Evolutionary conservation across 73 alveolate species (phyloP), one percentile per base, ranked within the genome.

Genomic region (Paramecium biaurelia): DNA sequence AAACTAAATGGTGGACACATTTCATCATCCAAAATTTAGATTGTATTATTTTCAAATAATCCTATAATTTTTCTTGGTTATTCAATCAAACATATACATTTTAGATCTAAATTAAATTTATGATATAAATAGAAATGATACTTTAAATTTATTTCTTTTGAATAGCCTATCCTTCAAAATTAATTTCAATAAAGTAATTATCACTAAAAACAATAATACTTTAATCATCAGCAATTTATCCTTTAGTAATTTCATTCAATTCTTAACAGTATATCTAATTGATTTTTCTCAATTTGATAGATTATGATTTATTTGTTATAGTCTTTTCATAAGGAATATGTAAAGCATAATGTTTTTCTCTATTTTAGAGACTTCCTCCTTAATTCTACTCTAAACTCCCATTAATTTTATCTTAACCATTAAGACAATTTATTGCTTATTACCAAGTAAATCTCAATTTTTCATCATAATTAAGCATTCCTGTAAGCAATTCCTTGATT

Each of bases 401-500:
- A 37, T 41, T 74, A 34, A 28, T 34, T 8, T n/a, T 74, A 14
- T 74, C 59, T 4, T 11, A 9, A 3, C 37, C 37, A 74, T 74
- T 74, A 28, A 41, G 34, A 11, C 32, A 28, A 37, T 74, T 41
- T 1, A 15, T 14, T 34, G 87, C 67, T n/a, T 74, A n/a, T 41
- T 74, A 24, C 59, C 87, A 74, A 41, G 63, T 37, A 6, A 74
- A 74, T 37, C 93, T 26, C 3, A n/a, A 34, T 23, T 57, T 86
- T 59, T 86, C 93, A 15, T 86, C 87, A 63, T 35, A 86, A 20
- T 49, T 43, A 0, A 86, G 23, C 93, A 86, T 86, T n/a, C 74
- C 63, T 23, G 88, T 57, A 15, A 86, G 67, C 21, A 86, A n/a
- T 15, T 72, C 67, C 14, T 38, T 86, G 9, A 86, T 38, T 30